Base-by-base conservation (phyloP, 2,329 filamentous ascomycete species). In the Penicillium capsulatum region DNA sequence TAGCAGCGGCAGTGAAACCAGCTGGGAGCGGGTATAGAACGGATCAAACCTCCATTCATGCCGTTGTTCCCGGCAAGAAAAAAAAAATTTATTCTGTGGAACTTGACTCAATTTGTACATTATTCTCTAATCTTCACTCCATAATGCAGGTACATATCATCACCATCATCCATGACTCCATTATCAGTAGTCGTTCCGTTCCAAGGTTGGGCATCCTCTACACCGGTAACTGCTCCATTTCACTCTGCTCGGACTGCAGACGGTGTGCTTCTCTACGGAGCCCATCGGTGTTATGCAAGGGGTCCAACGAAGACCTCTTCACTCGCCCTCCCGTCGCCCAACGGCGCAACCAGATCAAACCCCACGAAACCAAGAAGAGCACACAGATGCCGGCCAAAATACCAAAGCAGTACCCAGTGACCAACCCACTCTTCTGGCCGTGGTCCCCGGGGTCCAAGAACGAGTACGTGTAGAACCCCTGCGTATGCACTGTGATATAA, bases 381-480 rank as follows among this genome's bases (percentile, higher is more conserved):
- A 81, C 50, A 24, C 71, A 35, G 65, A 74, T 62, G 56, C 77
- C 48, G 69, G 74, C 76, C 65, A 75, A 65, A 33, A 83, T 79
- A 22, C 51, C 48, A 34, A 86, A 64, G 34, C 79, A 76, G 56
- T 85, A 86, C 2, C 69, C 84, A 1, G 79, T 77, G 3, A 89
- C 79, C 5, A 71, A 66, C 0, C 72, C 75, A 17, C 55, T 60
- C 17, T 60, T 47, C 38, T 71, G 60, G 11, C 74, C 72, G 34
- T 75, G 64, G 13, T 61, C 57, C 7, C 22, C 22, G 4, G 80
- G 73, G 59, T 94, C 74, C n/a, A 94, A 75, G 66, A 94, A 94
- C 42, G 56, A 61, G 67, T 94, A 94, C 0, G 84, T 75, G 62
- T 90, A 94, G 60, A 83, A 86, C 2, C 77, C 77, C 61, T 88